Percentiles rank a stretch among this genome's conserved stretches.
phyloP scores from a whole-genome alignment of 441 rosid species.

The Pelargonium australe region DNA sequence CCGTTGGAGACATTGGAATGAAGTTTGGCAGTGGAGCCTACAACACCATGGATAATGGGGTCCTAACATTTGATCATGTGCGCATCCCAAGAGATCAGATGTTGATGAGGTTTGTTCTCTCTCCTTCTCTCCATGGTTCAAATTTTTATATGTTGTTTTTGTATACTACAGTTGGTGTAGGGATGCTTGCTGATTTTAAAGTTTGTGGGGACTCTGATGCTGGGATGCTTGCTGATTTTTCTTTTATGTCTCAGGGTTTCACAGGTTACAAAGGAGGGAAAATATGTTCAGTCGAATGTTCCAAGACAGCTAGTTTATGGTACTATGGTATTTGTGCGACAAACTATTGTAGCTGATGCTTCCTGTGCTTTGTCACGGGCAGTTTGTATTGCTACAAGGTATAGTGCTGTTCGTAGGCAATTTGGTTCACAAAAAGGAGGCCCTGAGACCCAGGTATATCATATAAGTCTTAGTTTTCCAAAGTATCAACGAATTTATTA shows the following conservation, averaged over 20 bases:
- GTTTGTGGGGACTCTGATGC: not conserved
- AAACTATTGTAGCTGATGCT: constrained; percentile 78
- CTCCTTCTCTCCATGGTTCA: constrained; percentile 10
- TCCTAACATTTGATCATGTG: constrained; percentile 76
- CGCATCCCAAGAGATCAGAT: constrained; percentile 92
- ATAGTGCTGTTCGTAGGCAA: constrained; percentile 91
- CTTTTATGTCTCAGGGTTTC: constrained; percentile 51
- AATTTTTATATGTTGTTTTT: not conserved
- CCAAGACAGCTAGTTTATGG: constrained; percentile 86
- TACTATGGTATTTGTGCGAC: constrained; percentile 85
- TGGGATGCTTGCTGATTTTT: constrained; percentile 16
- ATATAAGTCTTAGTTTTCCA: constrained; percentile 5
- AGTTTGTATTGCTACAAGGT: constrained; percentile 92
- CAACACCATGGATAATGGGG: constrained; percentile 90
- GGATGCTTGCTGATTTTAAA: not conserved
- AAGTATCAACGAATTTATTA: not conserved
- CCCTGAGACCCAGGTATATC: constrained; percentile 70
- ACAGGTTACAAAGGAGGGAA: constrained; percentile 87
- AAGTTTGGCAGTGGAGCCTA: constrained; percentile 89
- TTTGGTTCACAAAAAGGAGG: constrained; percentile 71
- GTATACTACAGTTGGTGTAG: not conserved
- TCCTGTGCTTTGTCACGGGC: constrained; percentile 82
- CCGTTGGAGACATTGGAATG: constrained; percentile 84
- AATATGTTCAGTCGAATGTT: constrained; percentile 61
- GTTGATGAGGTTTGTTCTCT: constrained; percentile 70